Evolutionary conservation across 2,329 filamentous ascomycete species (phyloP).

Genomic region (Penicillium sp.): DNA sequence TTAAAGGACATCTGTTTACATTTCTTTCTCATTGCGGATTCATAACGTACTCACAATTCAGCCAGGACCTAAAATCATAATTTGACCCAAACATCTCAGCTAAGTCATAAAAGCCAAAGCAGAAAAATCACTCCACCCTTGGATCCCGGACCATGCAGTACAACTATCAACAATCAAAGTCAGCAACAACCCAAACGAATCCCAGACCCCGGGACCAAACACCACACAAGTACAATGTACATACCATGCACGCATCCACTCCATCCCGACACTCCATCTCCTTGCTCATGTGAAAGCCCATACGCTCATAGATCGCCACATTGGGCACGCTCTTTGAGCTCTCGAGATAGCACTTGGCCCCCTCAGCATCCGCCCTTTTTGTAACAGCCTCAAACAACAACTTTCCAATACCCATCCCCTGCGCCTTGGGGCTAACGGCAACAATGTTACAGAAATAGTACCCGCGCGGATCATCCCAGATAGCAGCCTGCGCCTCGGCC

Average conservation of each 20-base stretch:
- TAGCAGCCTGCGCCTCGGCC: conserved; percentile 56
- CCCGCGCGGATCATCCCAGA: conserved; percentile 67
- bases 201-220: not conserved
- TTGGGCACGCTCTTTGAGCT: conserved; percentile 67
- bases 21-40: not conserved
- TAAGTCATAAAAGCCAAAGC: not conserved
- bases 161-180: conserved; percentile 16
- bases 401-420: conserved; percentile 66
- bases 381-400: conserved; percentile 65
- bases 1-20: not conserved
- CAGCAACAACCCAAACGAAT: not conserved
- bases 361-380: conserved; percentile 61
- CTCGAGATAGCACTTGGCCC: conserved; percentile 67
- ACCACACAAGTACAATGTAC: conserved; percentile 11
- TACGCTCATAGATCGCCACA: conserved; percentile 66
- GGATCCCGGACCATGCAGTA: conserved; percentile 30
- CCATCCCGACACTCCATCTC: conserved; percentile 67
- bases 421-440: conserved; percentile 64
- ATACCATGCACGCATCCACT: conserved; percentile 54
- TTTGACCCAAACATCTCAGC: not conserved
- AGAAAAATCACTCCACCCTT: conserved; percentile 7
- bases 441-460: conserved; percentile 80
- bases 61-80: not conserved
- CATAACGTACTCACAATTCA: not conserved
- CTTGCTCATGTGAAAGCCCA: conserved; percentile 65